Conservation (phyloP, 2,329 filamentous ascomycete species). For the Aspergillus cejpii region DNA sequence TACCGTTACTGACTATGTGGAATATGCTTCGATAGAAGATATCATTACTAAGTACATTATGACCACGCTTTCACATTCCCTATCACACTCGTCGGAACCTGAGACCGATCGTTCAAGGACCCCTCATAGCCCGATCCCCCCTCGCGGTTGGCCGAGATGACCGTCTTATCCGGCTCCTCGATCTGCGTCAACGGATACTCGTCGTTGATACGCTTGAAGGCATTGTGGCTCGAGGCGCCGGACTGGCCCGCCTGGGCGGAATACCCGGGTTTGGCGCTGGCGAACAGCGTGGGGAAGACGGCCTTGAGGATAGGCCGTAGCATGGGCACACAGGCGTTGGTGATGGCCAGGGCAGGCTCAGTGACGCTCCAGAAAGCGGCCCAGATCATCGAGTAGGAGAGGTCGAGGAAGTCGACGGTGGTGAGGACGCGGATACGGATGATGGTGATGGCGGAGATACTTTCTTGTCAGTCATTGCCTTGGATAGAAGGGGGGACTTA, state of each 20-base stretch:
- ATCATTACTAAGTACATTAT: background rate
- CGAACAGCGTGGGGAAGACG: conserved; percentile 11
- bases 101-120: background rate
- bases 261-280: background rate
- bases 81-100: background rate
- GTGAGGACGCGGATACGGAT: conserved; percentile 22
- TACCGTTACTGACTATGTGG: too few species aligned
- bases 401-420: conserved; percentile 17
- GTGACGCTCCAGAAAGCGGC: conserved; percentile 24
- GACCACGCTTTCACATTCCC: background rate
- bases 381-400: conserved; percentile 20
- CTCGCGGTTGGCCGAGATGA: background rate
- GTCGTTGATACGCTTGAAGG: background rate
- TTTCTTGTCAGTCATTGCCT: background rate
- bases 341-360: conserved; percentile 20
- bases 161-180: background rate
- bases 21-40: too few species aligned
- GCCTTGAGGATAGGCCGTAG: conserved; percentile 19
- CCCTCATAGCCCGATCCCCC: background rate
- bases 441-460: conserved; percentile 22
- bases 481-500: conserved; percentile 7
- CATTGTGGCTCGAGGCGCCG: background rate
- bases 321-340: conserved; percentile 21
- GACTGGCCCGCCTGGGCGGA: background rate
- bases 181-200: background rate